Conservation (phyloP, 176 grass and related monocot genomes). For the Carex scoparia region DNA sequence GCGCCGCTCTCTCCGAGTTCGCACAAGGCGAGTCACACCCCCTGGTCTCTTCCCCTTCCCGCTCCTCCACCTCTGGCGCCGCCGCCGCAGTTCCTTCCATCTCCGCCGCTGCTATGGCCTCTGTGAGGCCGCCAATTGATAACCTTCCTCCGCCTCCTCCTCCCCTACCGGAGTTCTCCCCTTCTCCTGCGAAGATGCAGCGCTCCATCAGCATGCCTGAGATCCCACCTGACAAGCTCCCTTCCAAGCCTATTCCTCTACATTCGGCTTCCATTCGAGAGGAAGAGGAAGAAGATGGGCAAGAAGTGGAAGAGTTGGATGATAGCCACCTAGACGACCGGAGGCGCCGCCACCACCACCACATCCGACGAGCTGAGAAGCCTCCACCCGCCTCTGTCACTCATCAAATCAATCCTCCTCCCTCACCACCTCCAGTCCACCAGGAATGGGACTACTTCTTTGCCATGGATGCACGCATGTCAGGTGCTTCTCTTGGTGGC, state of each 20-base stretch:
- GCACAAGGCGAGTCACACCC: slow-evolving; percentile 61
- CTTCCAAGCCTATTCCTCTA: slow-evolving; percentile 27
- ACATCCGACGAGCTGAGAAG: slow-evolving; percentile 8
- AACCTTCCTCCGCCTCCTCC: slow-evolving; percentile 68
- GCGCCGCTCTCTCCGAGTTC: slow-evolving; percentile 80
- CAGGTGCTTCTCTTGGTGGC: slow-evolving; percentile 37
- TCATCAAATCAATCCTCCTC: slow-evolving; percentile 32
- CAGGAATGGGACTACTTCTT: slow-evolving; percentile 91
- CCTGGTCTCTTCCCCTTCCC: background rate
- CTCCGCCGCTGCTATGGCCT: slow-evolving; percentile 3
- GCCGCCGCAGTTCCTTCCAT: background rate
- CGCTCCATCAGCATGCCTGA: slow-evolving; percentile 83
- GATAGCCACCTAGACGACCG: slow-evolving; percentile 40
- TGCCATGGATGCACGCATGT: slow-evolving; percentile 64
- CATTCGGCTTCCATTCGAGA: slow-evolving; percentile 55
- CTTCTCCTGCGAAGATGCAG: slow-evolving; percentile 68
- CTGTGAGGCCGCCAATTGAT: slow-evolving; percentile 32
- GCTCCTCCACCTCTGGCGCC: background rate
- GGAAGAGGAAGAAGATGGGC: slow-evolving; percentile 44
- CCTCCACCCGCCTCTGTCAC: slow-evolving; percentile 38
- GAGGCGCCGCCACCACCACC: slow-evolving; percentile 31
- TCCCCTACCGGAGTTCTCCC: slow-evolving; percentile 76
- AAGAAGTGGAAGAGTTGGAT: slow-evolving; percentile 43
- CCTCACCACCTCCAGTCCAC: slow-evolving; percentile 28
- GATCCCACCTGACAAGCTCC: slow-evolving; percentile 36